Percentiles rank a stretch among this genome's conserved stretches.
phyloP scores from a whole-genome alignment of 306 rosid genomes.

The Cajanus cajan region DNA sequence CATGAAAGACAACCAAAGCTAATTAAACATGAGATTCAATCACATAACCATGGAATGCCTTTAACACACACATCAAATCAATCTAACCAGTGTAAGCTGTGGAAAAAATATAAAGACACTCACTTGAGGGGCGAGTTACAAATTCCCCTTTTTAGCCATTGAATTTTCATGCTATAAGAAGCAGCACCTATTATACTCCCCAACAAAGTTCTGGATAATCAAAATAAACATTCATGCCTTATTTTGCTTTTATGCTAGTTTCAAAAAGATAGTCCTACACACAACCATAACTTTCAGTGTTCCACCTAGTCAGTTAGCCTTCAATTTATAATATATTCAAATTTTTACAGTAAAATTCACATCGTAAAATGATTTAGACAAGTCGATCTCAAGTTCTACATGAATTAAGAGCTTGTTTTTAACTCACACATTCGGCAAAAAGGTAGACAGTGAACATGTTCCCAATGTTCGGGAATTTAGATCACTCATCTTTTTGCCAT shows the following conservation, averaged over 20 bases:
- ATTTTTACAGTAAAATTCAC: not conserved
- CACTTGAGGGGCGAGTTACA: not conserved
- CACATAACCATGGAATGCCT: not conserved
- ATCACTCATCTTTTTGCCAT: constrained; percentile 1
- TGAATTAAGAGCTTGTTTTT: not conserved
- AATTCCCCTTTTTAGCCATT: not conserved
- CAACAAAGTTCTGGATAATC: constrained; percentile 2
- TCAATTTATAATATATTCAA: not conserved
- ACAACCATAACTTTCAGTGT: not conserved
- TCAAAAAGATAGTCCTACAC: not conserved
- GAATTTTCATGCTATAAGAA: constrained; percentile 17
- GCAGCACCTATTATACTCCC: constrained; percentile 11
- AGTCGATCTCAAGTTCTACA: not conserved
- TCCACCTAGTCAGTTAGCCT: not conserved
- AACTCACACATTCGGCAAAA: not conserved
- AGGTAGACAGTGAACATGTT: not conserved
- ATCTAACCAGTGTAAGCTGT: not conserved
- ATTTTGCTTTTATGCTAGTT: constrained; percentile 1
- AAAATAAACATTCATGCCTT: not conserved
- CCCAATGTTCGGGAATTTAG: not conserved
- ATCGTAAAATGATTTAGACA: not conserved
- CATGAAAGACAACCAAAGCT: not conserved
- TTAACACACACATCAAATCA: not conserved
- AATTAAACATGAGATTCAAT: not conserved
- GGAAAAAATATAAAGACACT: constrained; percentile 13